phyloP scores from a whole-genome alignment of 2,329 filamentous ascomycete genomes.

The Aspergillus udagawae region DNA sequence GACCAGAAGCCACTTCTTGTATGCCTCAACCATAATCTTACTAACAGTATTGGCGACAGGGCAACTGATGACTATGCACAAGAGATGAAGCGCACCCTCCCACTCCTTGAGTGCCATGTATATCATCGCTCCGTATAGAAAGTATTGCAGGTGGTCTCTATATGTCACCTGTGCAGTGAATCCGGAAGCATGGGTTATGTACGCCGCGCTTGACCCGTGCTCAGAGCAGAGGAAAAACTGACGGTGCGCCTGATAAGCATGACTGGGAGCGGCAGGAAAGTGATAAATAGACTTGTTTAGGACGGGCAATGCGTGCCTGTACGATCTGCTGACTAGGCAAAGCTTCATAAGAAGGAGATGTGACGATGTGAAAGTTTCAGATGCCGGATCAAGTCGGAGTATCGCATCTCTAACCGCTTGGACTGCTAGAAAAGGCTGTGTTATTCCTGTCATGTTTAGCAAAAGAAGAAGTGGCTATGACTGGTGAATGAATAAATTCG shows the following conservation, averaged over 20 bases:
- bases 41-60: constrained; percentile 63
- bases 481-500: not conserved
- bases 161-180: constrained; percentile 40
- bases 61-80: constrained; percentile 64
- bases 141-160: constrained; percentile 58
- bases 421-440: constrained; percentile 28
- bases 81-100: constrained; percentile 57
- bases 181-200: constrained; percentile 34
- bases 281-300: constrained; percentile 41
- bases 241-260: constrained; percentile 18
- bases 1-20: constrained; percentile 85
- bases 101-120: constrained; percentile 61
- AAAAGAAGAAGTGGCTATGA: not conserved
- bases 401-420: constrained; percentile 41
- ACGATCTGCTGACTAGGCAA: constrained; percentile 41
- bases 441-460: constrained; percentile 25
- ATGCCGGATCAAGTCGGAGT: constrained; percentile 41
- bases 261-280: constrained; percentile 31
- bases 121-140: constrained; percentile 60
- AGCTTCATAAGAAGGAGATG: constrained; percentile 40
- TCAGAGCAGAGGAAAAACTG: constrained; percentile 26
- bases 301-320: constrained; percentile 37
- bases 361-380: constrained; percentile 41
- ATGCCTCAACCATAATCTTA: constrained; percentile 79
- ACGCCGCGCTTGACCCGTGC: constrained; percentile 28